phyloP scores from a whole-genome alignment of 495 filamentous ascomycete species.

The Evernia prunastri region DNA sequence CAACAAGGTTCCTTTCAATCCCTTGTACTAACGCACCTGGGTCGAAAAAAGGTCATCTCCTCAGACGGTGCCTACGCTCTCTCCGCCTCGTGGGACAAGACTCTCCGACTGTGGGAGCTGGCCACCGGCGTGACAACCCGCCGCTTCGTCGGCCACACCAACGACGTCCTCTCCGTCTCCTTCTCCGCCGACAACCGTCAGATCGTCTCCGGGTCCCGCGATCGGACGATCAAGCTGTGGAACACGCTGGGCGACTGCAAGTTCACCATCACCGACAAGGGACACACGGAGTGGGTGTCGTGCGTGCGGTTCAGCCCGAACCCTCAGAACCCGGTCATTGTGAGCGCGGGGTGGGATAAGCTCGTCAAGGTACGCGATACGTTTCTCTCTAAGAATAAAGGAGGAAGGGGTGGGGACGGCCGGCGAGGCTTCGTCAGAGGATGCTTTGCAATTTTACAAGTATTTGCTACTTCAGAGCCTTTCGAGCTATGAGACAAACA shows the following conservation, averaged over 20 bases:
- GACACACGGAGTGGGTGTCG: constrained; percentile 98
- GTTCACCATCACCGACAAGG: constrained; percentile 99
- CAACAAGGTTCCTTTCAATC: no score
- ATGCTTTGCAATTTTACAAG: constrained; percentile 83
- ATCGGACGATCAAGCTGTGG: constrained; percentile 99
- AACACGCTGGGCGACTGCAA: constrained; percentile 99
- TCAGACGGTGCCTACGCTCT: constrained; percentile 99
- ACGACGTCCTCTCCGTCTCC: constrained; percentile 98
- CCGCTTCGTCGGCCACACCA: constrained; percentile 97
- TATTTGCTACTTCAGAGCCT: constrained; percentile 99
- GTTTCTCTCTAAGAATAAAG: neutral
- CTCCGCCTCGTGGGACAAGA: constrained; percentile 99
- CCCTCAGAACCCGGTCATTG: constrained; percentile 99
- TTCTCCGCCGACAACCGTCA: constrained; percentile 99
- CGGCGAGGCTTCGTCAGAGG: no score
- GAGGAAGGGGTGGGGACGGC: neutral
- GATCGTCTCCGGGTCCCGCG: constrained; percentile 97
- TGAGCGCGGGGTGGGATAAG: constrained; percentile 99
- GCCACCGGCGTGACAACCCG: constrained; percentile 92
- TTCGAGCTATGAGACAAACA: constrained; percentile 92
- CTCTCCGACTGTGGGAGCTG: constrained; percentile 98
- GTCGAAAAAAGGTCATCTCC: constrained; percentile 82
- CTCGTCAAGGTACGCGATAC: constrained; percentile 88
- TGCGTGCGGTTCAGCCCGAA: constrained; percentile 99
- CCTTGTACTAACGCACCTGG: constrained; percentile 17